phyloP scores from a whole-genome alignment of 352 stramenopile species.

The Labyrinthula sp. region DNA sequence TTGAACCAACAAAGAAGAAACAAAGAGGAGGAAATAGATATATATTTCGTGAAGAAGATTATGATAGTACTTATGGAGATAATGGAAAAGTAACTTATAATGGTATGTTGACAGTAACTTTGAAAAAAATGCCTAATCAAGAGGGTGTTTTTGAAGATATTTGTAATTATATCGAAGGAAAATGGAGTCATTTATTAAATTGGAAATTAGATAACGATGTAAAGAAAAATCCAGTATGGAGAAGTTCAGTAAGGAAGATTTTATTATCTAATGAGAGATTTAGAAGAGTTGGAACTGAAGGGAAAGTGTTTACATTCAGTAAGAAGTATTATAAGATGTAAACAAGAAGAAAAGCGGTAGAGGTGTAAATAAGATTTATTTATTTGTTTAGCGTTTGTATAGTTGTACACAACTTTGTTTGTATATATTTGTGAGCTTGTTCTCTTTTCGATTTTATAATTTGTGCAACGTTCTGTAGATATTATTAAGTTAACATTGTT shows the following conservation, averaged over 20 bases:
- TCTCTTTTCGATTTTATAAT: too few species aligned
- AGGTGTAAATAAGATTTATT: too few species aligned
- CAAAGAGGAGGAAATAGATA: too few species aligned
- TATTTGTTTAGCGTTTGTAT: too few species aligned
- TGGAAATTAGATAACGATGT: slow-evolving; percentile 59
- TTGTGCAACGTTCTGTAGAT: too few species aligned
- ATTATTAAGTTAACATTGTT: too few species aligned
- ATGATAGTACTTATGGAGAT: not conserved
- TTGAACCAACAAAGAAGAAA: too few species aligned
- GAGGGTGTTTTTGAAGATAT: slow-evolving; percentile 54
- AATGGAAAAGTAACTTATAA: slow-evolving; percentile 41
- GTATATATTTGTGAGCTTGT: too few species aligned
- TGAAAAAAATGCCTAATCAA: slow-evolving; percentile 39
- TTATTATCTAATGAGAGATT: slow-evolving; percentile 60
- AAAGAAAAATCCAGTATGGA: slow-evolving; percentile 59
- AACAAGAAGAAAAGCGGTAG: too few species aligned
- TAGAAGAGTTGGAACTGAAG: slow-evolving; percentile 42
- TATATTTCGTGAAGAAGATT: not conserved
- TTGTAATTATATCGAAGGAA: slow-evolving; percentile 53
- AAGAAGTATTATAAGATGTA: too few species aligned
- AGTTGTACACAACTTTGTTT: too few species aligned
- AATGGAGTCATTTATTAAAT: slow-evolving; percentile 60
- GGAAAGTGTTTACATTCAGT: too few species aligned
- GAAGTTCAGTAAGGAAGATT: slow-evolving; percentile 62
- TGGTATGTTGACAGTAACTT: slow-evolving; percentile 57